phyloP scores from a whole-genome alignment of 495 filamentous ascomycete genomes.

The Tuber aestivum region DNA sequence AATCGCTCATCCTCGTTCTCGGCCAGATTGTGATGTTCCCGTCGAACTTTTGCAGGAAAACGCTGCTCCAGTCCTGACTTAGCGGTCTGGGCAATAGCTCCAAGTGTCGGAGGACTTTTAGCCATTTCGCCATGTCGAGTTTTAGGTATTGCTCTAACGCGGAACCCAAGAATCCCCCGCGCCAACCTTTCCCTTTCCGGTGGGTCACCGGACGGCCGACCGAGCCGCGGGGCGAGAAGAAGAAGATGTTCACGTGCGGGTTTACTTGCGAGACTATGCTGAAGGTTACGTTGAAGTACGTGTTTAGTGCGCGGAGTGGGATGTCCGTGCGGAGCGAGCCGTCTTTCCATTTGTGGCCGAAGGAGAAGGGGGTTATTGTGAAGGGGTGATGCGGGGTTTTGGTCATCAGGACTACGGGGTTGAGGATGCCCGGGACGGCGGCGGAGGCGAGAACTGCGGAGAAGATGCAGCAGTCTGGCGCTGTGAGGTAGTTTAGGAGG shows the following conservation, averaged over 20 bases:
- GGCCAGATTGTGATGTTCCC: constrained; percentile 96
- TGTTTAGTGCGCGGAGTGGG: constrained; percentile 83
- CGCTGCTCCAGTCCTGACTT: constrained; percentile 93
- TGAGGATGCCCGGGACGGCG: constrained; percentile 90
- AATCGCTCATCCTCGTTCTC: constrained; percentile 66
- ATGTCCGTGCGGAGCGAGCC: constrained; percentile 91
- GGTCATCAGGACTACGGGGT: constrained; percentile 95
- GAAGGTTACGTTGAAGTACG: constrained; percentile 97
- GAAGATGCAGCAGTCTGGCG: constrained; percentile 96
- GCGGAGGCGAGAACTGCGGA: constrained; percentile 92
- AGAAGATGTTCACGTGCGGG: constrained; percentile 95
- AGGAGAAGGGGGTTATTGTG: constrained; percentile 75
- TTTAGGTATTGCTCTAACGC: constrained; percentile 92
- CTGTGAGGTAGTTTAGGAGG: constrained; percentile 86
- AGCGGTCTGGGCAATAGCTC: constrained; percentile 83
- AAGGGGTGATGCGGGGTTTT: constrained; percentile 56
- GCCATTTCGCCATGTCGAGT: constrained; percentile 91
- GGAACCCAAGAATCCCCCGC: constrained; percentile 87
- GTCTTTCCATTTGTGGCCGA: constrained; percentile 98
- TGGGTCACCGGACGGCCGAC: constrained; percentile 93
- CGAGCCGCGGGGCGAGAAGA: constrained; percentile 86
- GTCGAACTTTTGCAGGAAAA: constrained; percentile 91
- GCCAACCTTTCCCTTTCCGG: constrained; percentile 87
- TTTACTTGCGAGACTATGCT: constrained; percentile 95
- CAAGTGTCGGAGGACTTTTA: constrained; percentile 84